phyloP scores from a whole-genome alignment of 2,329 filamentous ascomycete species.

The Fusarium nelsonii region DNA sequence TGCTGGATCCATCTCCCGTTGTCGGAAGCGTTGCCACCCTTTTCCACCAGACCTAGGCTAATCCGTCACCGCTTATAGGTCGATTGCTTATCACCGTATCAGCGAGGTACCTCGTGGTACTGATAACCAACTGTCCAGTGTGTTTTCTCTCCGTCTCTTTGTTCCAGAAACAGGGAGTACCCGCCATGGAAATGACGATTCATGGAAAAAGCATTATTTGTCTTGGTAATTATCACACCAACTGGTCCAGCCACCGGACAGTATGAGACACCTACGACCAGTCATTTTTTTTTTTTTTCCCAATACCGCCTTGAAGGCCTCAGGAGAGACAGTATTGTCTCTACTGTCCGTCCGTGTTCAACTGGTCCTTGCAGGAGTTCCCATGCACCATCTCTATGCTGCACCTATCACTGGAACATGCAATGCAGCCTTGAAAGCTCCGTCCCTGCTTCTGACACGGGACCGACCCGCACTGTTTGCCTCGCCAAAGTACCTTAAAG shows the following conservation, averaged over 20 bases:
- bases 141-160: conserved; percentile 12
- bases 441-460: conserved; percentile 26
- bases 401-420: conserved; percentile 16
- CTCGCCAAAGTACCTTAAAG: conserved; percentile 39
- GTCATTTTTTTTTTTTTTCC: conserved; percentile 34
- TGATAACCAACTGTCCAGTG: conserved; percentile 9
- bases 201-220: conserved; percentile 1
- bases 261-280: conserved; percentile 8
- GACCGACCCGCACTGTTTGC: conserved; percentile 38
- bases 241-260: neutral
- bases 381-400: neutral
- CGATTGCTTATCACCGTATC: conserved; percentile 39
- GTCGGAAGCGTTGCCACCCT: conserved; percentile 39
- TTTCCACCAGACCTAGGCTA: conserved; percentile 25
- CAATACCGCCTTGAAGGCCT: conserved; percentile 30
- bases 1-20: conserved; percentile 27
- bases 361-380: conserved; percentile 10
- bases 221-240: conserved; percentile 7
- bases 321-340: conserved; percentile 20
- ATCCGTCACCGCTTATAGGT: conserved; percentile 35
- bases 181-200: neutral
- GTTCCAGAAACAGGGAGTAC: conserved; percentile 11
- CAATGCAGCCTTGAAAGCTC: conserved; percentile 25
- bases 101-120: conserved; percentile 12
- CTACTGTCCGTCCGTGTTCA: conserved; percentile 23